A percentile compares a stretch with the other conserved stretches of the same genome.
These are phyloP conservation scores for Cinnamomum chago DNA, from an alignment of 164 flowering plant genomes.

Conservation along the genomic window DNA sequence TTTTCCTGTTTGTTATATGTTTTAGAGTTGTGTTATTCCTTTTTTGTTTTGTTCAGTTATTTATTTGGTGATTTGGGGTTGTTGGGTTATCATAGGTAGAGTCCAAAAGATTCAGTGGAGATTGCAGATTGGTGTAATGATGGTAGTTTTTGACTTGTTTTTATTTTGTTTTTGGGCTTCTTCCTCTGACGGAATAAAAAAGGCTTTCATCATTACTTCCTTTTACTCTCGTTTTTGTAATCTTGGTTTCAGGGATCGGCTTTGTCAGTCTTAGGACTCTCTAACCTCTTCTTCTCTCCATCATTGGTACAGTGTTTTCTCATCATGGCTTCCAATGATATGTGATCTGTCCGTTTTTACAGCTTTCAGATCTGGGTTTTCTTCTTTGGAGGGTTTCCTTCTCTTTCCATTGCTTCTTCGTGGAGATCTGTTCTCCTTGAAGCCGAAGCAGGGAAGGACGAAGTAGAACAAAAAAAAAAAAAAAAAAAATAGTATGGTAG, in stretches of 20 bases:
- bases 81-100: slow-evolving; percentile 11
- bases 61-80: background rate
- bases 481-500: no score
- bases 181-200: slow-evolving; percentile 23
- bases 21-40: background rate
- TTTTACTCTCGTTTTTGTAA: slow-evolving; percentile 1
- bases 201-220: slow-evolving; percentile 40
- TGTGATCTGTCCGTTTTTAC: slow-evolving; percentile 31
- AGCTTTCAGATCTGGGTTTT: slow-evolving; percentile 12
- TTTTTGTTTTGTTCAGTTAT: background rate
- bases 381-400: background rate
- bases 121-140: slow-evolving; percentile 60
- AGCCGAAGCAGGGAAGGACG: background rate
- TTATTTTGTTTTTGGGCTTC: slow-evolving; percentile 3
- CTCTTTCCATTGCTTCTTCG: background rate
- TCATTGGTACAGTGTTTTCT: slow-evolving; percentile 23
- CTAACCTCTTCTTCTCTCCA: slow-evolving; percentile 16
- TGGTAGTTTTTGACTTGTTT: slow-evolving; percentile 36
- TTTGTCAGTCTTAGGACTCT: slow-evolving; percentile 26
- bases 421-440: background rate
- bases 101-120: slow-evolving; percentile 16
- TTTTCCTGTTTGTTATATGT: slow-evolving; percentile 3
- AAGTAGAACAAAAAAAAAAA: no score
- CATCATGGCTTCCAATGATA: slow-evolving; percentile 34
- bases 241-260: slow-evolving; percentile 4